Base-by-base conservation (phyloP, 83 land plant genomes). In the Picea mariana region DNA sequence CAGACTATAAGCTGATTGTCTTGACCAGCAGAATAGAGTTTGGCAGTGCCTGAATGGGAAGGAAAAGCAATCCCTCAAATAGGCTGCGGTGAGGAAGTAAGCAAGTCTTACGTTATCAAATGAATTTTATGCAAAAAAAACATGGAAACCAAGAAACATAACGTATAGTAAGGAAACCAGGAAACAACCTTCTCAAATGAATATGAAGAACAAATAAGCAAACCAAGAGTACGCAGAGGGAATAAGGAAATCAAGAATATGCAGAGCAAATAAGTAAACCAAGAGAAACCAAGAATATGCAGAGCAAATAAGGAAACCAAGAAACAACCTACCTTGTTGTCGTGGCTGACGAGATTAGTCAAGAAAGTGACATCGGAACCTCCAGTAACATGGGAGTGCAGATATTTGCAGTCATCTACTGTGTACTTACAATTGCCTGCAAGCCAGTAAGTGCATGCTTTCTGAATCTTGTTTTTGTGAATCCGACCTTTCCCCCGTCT, bases 1-100 rank as follows among this genome's bases (percentile, higher is more conserved):
- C 97, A 97, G 47, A 0, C 47, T 6, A 44, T 44, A 44, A 42
- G 44, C 44, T 42, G 1, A 3, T 42, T 42, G 44, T 97, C 99
- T 68, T 92, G 91, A 77, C 99, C 90, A n/a, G 2, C 99, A 40
- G 95, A 90, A 79, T 91, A 97, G 21, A 97, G 93, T 86, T 93
- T 94, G 83, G 92, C 92, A 2, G 47, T 6, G 6, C 47, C 47
- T 44, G 91, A 90, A 26, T 96, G 95, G 34, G 90, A 83, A 16
- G 96, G 98, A 23, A 92, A 78, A 12, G 89, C 89, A 79, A 97
- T 95, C 58, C 93, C 98, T 77, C 88, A 85, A 8, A 97, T 83
- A 69, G 85, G 94, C 99, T 96, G 87, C 79, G 11, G 62, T 75
- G 67, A 60, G 38, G 52, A 80, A 42, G 65, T 17, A 21, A 6